Evolutionary conservation across 768 basidiomycete genomes (phyloP).

Genomic region (Myochromella boudieri): DNA sequence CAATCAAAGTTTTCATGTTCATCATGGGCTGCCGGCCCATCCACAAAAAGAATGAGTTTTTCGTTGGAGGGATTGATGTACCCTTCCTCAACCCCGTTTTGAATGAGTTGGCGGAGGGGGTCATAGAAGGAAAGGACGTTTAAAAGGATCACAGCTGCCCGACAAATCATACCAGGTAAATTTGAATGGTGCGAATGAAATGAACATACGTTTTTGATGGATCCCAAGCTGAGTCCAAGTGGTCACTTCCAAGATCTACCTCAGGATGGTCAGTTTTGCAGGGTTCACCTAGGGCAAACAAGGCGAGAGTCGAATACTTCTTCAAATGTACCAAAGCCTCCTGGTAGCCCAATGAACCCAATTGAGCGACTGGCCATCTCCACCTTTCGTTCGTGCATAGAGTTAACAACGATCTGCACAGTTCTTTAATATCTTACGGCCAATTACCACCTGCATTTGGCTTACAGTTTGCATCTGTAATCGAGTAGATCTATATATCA

Average conservation of each 20-base stretch:
- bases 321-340: slow-evolving; percentile 95
- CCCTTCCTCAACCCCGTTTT: slow-evolving; percentile 62
- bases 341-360: slow-evolving; percentile 88
- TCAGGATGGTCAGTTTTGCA: neutral
- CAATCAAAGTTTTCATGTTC: slow-evolving; percentile 71
- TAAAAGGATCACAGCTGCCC: slow-evolving; percentile 75
- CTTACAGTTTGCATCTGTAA: slow-evolving; percentile 15
- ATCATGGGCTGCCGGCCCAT: slow-evolving; percentile 56
- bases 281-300: neutral
- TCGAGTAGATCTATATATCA: neutral
- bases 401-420: slow-evolving; percentile 64
- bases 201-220: slow-evolving; percentile 68
- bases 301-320: slow-evolving; percentile 53
- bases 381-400: slow-evolving; percentile 88
- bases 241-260: slow-evolving; percentile 81
- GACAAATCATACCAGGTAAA: neutral
- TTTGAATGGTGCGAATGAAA: neutral
- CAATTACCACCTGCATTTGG: neutral
- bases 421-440: neutral
- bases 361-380: slow-evolving; percentile 83
- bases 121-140: slow-evolving; percentile 86
- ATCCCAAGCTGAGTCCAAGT: slow-evolving; percentile 95
- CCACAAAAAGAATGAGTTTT: slow-evolving; percentile 68
- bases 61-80: slow-evolving; percentile 71
- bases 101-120: slow-evolving; percentile 75